phyloP scores from a whole-genome alignment of 805 yeast genomes.

The Yamadazyma sp. region DNA sequence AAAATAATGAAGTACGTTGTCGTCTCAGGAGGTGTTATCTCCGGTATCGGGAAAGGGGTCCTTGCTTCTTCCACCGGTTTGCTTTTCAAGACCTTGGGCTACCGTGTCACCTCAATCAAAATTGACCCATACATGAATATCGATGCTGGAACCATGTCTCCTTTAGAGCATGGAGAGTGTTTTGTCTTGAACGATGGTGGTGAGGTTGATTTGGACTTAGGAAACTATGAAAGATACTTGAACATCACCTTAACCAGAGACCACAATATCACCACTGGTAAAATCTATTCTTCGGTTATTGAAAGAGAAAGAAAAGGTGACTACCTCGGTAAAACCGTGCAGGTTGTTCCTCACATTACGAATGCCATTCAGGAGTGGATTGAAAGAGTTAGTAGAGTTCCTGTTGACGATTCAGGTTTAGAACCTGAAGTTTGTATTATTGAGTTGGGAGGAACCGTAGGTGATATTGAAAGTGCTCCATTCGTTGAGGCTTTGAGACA shows the following conservation, averaged over 20 bases:
- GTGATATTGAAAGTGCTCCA: conserved; percentile 98
- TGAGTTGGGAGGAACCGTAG: conserved; percentile 99
- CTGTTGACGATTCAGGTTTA: conserved; percentile 85
- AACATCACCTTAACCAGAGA: conserved; percentile 89
- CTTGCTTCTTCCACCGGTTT: conserved; percentile 96
- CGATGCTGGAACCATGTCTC: conserved; percentile 99
- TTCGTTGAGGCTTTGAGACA: conserved; percentile 98
- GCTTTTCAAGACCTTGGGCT: conserved; percentile 87
- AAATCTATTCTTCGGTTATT: conserved; percentile 90
- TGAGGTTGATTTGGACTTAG: conserved; percentile 96
- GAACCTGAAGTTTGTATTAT: conserved; percentile 96
- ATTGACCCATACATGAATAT: conserved; percentile 99
- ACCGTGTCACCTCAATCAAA: conserved; percentile 94
- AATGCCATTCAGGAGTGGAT: conserved; percentile 99
- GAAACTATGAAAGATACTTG: conserved; percentile 96
- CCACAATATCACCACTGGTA: conserved; percentile 98
- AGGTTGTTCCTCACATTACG: conserved; percentile 97
- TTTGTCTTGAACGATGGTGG: conserved; percentile 98
- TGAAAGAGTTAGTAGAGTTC: conserved; percentile 85
- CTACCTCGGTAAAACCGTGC: conserved; percentile 98
- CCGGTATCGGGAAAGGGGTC: conserved; percentile 99
- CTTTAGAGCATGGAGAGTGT: conserved; percentile 98
- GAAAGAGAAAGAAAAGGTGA: conserved; percentile 96
- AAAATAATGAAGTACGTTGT: conserved; percentile 97
- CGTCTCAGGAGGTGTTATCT: conserved; percentile 98